phyloP scores from a whole-genome alignment of 768 basidiomycete genomes.

The Tricholomella constricta region DNA sequence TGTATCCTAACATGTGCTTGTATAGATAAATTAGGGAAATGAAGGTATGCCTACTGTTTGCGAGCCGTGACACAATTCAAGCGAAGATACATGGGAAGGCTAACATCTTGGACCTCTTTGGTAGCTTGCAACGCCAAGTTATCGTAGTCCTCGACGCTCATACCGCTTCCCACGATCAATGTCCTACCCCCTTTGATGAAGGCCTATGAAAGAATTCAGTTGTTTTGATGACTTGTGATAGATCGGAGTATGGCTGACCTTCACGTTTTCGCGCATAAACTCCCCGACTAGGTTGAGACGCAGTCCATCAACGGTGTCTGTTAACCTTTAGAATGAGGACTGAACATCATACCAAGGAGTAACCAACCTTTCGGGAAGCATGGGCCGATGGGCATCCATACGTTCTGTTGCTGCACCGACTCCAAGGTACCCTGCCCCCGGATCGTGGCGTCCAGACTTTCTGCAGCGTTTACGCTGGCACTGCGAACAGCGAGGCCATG shows the following conservation, averaged over 20 bases:
- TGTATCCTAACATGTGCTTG: no score
- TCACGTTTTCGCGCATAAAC: conserved; percentile 9
- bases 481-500: conserved; percentile 2
- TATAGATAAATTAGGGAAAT: background rate
- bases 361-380: conserved; percentile 5
- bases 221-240: background rate
- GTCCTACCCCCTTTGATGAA: conserved; percentile 5
- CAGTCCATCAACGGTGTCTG: conserved; percentile 6
- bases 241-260: background rate
- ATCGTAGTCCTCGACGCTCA: background rate
- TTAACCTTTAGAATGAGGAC: background rate
- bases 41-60: background rate
- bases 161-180: conserved; percentile 2
- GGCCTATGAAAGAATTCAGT: background rate
- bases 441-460: conserved; percentile 1
- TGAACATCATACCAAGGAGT: background rate
- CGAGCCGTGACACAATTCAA: conserved; percentile 6
- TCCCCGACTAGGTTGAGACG: conserved; percentile 7
- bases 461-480: background rate
- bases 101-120: conserved; percentile 6
- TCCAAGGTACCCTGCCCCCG: background rate
- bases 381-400: conserved; percentile 9
- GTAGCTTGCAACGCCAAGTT: conserved; percentile 1
- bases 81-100: conserved; percentile 6
- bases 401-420: conserved; percentile 2